Conservation (phyloP, 352 stramenopile species). For the Elongisporangium undulatum region DNA sequence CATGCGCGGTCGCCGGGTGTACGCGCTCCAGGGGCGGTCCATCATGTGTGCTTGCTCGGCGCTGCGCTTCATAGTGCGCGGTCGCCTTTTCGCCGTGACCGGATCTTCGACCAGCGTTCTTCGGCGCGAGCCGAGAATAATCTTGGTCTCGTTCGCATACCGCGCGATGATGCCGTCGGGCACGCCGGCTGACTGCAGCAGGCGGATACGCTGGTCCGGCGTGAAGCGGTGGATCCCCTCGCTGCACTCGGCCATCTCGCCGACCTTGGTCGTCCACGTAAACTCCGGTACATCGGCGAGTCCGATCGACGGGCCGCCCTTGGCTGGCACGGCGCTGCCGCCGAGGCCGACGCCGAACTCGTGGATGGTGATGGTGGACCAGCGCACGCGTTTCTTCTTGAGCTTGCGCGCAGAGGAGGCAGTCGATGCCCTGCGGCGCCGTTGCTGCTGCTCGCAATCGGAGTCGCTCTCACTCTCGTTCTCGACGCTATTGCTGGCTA, state of each 20-base stretch:
- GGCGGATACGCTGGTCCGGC: constrained; percentile 20
- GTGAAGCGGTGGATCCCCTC: constrained; percentile 44
- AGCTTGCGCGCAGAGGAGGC: constrained; percentile 1
- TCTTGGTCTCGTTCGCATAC: constrained; percentile 38
- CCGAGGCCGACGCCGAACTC: constrained; percentile 41
- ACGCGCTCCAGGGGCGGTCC: constrained; percentile 33
- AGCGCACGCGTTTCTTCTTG: constrained; percentile 30
- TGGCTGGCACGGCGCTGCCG: constrained; percentile 32
- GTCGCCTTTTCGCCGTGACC: constrained; percentile 1
- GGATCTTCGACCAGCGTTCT: constrained; percentile 24
- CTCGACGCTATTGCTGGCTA: neutral
- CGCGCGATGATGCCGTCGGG: constrained; percentile 38
- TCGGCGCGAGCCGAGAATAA: constrained; percentile 37
- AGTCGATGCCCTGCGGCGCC: constrained; percentile 2
- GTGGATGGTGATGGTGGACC: constrained; percentile 43
- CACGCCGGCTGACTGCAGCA: constrained; percentile 31
- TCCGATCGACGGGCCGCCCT: constrained; percentile 34
- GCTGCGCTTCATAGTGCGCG: constrained; percentile 26
- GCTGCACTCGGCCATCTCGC: constrained; percentile 41
- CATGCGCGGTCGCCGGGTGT: constrained; percentile 52
- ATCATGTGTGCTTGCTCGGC: constrained; percentile 37
- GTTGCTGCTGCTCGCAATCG: constrained; percentile 1
- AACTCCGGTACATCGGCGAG: constrained; percentile 37
- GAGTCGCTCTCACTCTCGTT: neutral
- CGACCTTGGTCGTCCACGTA: constrained; percentile 43